Percentiles rank a stretch among this genome's conserved stretches.
phyloP scores from a whole-genome alignment of 345 rosid genomes.

The Lagerstroemia speciosa region DNA sequence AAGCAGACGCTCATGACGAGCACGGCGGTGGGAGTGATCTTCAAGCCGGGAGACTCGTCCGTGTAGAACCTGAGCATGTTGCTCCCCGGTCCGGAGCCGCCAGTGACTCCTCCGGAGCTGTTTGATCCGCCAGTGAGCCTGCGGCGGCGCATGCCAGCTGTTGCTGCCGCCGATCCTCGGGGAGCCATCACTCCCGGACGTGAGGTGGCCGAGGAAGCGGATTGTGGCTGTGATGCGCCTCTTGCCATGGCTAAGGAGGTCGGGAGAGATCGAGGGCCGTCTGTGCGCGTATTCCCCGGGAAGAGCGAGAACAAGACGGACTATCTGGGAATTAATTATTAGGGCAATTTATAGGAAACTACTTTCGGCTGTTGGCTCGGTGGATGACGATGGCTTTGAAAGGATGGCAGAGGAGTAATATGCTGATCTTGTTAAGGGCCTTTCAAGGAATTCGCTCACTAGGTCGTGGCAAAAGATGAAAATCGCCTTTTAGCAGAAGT shows the following conservation, averaged over 20 bases:
- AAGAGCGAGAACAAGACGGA: slow-evolving; percentile 3
- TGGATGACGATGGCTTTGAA: neutral
- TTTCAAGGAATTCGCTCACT: neutral
- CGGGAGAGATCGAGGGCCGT: neutral
- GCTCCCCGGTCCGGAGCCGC: slow-evolving; percentile 27
- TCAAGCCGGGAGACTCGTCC: slow-evolving; percentile 84
- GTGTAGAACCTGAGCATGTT: slow-evolving; percentile 97
- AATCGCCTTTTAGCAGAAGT: too few relatives aligned
- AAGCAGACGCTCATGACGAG: slow-evolving; percentile 92
- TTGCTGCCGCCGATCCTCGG: slow-evolving; percentile 85
- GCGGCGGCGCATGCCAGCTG: slow-evolving; percentile 94
- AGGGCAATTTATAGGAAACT: neutral
- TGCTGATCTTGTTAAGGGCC: neutral
- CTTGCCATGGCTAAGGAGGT: slow-evolving; percentile 44
- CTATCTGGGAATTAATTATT: neutral
- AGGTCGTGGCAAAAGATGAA: too few relatives aligned
- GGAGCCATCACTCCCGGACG: slow-evolving; percentile 72
- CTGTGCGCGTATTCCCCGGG: too few relatives aligned
- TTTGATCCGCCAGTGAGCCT: slow-evolving; percentile 38
- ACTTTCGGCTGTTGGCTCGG: neutral
- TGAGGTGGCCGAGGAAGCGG: slow-evolving; percentile 44
- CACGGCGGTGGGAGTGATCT: slow-evolving; percentile 88
- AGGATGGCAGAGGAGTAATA: neutral
- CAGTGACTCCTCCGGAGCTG: slow-evolving; percentile 18
- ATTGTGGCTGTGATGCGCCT: slow-evolving; percentile 78